Conservation (phyloP, 805 yeast species). For the Alloascoidea hylecoeti region DNA sequence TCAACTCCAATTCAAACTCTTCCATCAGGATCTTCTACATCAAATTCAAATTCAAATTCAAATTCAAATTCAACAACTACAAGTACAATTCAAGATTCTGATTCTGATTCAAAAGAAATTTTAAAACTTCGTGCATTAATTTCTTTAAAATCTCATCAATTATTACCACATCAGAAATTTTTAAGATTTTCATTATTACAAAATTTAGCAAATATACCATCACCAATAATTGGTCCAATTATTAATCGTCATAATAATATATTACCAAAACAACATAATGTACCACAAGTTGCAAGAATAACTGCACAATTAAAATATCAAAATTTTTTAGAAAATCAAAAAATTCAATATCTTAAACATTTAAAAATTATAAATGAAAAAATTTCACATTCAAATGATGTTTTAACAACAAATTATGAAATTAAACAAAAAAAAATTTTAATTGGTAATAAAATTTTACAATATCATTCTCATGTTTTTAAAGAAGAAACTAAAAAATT, state of each 20-base stretch:
- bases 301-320: conserved; percentile 31
- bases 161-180: conserved; percentile 67
- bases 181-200: conserved; percentile 62
- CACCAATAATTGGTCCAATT: conserved; percentile 66
- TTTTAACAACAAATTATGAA: background rate
- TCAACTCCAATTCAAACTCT: background rate
- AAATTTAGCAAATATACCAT: conserved; percentile 19
- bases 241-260: conserved; percentile 70
- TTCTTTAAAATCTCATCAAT: conserved; percentile 47
- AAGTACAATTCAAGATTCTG: conserved; percentile 6
- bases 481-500: conserved; percentile 64
- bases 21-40: too few relatives aligned
- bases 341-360: background rate
- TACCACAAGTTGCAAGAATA: conserved; percentile 44
- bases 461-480: conserved; percentile 44
- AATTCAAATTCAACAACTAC: conserved; percentile 6
- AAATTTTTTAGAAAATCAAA: conserved; percentile 21
- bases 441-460: conserved; percentile 23
- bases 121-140: conserved; percentile 15
- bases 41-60: too few relatives aligned
- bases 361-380: background rate
- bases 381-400: background rate
- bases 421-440: conserved; percentile 9
- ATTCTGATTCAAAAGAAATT: conserved; percentile 23
- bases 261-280: conserved; percentile 56